phyloP scores from a whole-genome alignment of 768 basidiomycete genomes.

The Trametes punicea region DNA sequence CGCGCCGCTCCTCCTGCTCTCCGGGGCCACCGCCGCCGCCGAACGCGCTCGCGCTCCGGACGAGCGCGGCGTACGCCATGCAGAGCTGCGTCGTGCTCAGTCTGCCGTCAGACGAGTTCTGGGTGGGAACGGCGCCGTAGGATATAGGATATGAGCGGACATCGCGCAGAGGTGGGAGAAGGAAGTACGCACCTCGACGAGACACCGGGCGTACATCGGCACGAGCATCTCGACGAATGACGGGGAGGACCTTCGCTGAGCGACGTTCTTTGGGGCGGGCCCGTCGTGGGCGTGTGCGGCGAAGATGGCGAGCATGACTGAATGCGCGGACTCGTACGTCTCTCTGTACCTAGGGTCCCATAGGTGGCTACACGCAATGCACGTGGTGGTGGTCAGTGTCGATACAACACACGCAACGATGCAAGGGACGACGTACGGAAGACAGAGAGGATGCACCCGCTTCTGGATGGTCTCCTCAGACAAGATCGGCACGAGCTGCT shows the following conservation, averaged over 20 bases:
- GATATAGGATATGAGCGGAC: not conserved
- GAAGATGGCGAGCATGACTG: slow-evolving; percentile 74
- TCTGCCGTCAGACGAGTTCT: slow-evolving; percentile 64
- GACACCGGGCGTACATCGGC: slow-evolving; percentile 68
- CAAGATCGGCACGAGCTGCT: slow-evolving; percentile 70
- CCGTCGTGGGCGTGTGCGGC: slow-evolving; percentile 49
- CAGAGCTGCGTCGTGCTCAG: slow-evolving; percentile 65
- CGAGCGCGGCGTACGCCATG: slow-evolving; percentile 71
- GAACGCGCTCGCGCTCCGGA: slow-evolving; percentile 53
- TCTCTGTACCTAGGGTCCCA: slow-evolving; percentile 58
- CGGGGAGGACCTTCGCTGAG: slow-evolving; percentile 1
- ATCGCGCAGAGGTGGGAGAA: not conserved
- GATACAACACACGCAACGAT: not conserved
- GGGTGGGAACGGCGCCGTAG: not conserved
- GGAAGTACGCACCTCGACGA: slow-evolving; percentile 56
- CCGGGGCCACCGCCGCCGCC: slow-evolving; percentile 22
- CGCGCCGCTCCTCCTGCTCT: slow-evolving; percentile 1
- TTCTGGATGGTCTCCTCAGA: slow-evolving; percentile 49
- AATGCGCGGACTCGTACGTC: slow-evolving; percentile 85
- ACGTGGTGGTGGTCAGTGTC: not conserved
- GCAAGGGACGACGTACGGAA: slow-evolving; percentile 51
- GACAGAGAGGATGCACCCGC: slow-evolving; percentile 56
- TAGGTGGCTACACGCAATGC: slow-evolving; percentile 47
- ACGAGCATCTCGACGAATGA: slow-evolving; percentile 54
- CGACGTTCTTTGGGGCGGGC: not conserved